A percentile compares a stretch with the other conserved stretches of the same genome.
phyloP scores from a whole-genome alignment of 371 early-diverging fungal genomes.

The Sanchytrium tribonematis region DNA sequence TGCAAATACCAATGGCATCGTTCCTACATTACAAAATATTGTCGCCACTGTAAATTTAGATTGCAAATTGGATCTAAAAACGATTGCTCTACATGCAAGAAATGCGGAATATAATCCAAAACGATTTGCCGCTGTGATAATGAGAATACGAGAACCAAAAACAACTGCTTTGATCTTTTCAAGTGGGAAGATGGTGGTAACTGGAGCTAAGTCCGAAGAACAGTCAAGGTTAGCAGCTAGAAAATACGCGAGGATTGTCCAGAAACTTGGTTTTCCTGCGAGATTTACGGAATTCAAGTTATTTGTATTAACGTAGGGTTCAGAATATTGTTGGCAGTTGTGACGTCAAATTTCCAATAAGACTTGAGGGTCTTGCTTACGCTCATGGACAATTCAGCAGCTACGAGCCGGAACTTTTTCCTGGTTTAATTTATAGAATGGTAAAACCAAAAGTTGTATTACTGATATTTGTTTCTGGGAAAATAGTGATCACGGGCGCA shows the following conservation, averaged over 20 bases:
- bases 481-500: slow-evolving; percentile 98
- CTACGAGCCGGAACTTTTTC: slow-evolving; percentile 99
- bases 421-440: slow-evolving; percentile 99
- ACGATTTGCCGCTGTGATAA: slow-evolving; percentile 99
- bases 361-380: slow-evolving; percentile 94
- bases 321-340: slow-evolving; percentile 99
- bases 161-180: slow-evolving; percentile 99
- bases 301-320: slow-evolving; percentile 17
- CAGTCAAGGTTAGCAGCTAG: slow-evolving; percentile 87
- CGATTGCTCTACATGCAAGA: slow-evolving; percentile 96
- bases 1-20: slow-evolving; percentile 6
- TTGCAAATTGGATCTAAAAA: slow-evolving; percentile 94
- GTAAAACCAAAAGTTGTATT: slow-evolving; percentile 98
- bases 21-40: slow-evolving; percentile 46
- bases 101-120: slow-evolving; percentile 99
- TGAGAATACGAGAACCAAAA: slow-evolving; percentile 96
- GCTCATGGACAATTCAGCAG: slow-evolving; percentile 91
- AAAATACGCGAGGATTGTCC: slow-evolving; percentile 98
- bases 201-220: slow-evolving; percentile 37
- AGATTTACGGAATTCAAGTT: slow-evolving; percentile 94
- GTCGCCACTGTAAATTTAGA: slow-evolving; percentile 99
- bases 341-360: slow-evolving; percentile 98
- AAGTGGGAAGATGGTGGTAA: slow-evolving; percentile 92
- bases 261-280: slow-evolving; percentile 94
- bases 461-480: slow-evolving; percentile 98